phyloP scores from a whole-genome alignment of 2,329 filamentous ascomycete species.

The Paradendryphiella salina region DNA sequence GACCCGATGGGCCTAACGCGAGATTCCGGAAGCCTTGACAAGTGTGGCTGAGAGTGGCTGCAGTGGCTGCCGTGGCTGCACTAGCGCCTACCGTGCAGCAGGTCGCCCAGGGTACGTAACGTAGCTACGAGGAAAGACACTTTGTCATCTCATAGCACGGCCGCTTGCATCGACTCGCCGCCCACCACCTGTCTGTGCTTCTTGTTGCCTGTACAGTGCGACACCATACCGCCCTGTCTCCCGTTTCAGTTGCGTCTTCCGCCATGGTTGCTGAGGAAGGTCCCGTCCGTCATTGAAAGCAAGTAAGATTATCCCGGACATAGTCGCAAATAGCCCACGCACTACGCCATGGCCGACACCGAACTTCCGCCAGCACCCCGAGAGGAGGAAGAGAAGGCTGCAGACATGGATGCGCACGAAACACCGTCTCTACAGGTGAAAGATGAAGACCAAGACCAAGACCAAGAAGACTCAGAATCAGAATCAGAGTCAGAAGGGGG shows the following conservation, averaged over 20 bases:
- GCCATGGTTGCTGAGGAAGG: slow-evolving; percentile 31
- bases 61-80: slow-evolving; percentile 5
- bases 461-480: slow-evolving; percentile 10
- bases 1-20: slow-evolving; percentile 15
- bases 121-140: slow-evolving; percentile 30
- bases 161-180: background rate
- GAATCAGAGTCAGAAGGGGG: background rate
- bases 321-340: slow-evolving; percentile 17
- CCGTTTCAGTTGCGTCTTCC: slow-evolving; percentile 16
- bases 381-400: slow-evolving; percentile 11
- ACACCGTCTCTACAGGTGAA: background rate
- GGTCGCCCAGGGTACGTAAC: slow-evolving; percentile 26
- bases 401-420: background rate
- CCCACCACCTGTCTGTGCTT: too few species aligned
- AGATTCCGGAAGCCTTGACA: slow-evolving; percentile 6
- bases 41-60: background rate
- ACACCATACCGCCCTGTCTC: slow-evolving; percentile 1
- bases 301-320: slow-evolving; percentile 15
- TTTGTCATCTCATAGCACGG: slow-evolving; percentile 24
- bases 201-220: slow-evolving; percentile 2
- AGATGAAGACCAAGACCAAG: slow-evolving; percentile 7
- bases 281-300: slow-evolving; percentile 27
- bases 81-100: slow-evolving; percentile 12
- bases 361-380: slow-evolving; percentile 20
- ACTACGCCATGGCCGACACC: slow-evolving; percentile 43